Evolutionary conservation across 129 eudicot genomes (phyloP).

Genomic region (Oenanthe sinensis): DNA sequence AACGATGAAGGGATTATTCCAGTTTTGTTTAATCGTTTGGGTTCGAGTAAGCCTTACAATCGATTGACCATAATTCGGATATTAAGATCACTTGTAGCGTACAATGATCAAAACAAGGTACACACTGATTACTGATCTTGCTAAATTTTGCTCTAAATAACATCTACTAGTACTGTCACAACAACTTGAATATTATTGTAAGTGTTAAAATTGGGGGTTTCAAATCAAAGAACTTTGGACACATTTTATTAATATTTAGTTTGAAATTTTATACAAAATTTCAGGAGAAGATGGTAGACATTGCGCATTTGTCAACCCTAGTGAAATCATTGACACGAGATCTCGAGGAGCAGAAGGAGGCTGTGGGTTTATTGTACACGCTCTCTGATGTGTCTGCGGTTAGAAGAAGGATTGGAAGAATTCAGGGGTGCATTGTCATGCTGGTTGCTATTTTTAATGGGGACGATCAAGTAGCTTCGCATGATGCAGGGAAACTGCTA

Average conservation of each 20-base stretch:
- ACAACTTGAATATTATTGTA: no score
- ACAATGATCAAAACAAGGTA: constrained; percentile 56
- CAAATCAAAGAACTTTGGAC: no score
- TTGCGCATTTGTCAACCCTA: constrained; percentile 42
- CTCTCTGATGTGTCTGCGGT: constrained; percentile 49
- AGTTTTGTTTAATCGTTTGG: constrained; percentile 44
- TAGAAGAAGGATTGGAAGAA: constrained; percentile 66
- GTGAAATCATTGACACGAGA: constrained; percentile 76
- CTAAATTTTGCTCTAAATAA: neutral
- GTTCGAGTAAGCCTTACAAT: constrained; percentile 42
- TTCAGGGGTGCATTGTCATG: constrained; percentile 88
- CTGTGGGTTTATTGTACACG: constrained; percentile 58
- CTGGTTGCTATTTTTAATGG: constrained; percentile 69
- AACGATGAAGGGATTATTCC: constrained; percentile 47
- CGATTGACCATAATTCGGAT: constrained; percentile 48
- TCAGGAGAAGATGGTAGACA: constrained; percentile 76
- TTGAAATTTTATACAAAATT: constrained; percentile 8
- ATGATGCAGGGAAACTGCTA: constrained; percentile 60
- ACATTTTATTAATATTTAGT: neutral
- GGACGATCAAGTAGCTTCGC: constrained; percentile 60
- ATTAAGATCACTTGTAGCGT: constrained; percentile 39
- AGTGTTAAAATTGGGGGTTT: neutral
- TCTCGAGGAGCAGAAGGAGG: constrained; percentile 70
- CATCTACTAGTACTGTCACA: neutral
- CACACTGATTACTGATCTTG: neutral